These are phyloP conservation scores for Daphne laureola DNA, from an alignment of 441 rosid species.

Conservation along the genomic window DNA sequence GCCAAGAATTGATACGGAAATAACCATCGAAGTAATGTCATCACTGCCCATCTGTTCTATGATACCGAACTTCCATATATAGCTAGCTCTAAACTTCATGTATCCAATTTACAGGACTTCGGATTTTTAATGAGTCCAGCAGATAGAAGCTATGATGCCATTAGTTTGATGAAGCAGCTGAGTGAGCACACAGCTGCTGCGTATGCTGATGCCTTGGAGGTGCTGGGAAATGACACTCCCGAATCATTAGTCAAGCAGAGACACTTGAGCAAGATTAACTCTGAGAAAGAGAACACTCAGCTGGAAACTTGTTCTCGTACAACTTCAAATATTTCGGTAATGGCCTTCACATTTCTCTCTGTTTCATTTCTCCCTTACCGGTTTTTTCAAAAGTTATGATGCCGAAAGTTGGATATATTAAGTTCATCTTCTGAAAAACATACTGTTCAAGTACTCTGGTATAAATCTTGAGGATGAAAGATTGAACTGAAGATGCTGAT, in stretches of 20 bases:
- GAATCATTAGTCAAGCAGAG: conserved; percentile 46
- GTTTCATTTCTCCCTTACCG: no score
- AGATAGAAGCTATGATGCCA: conserved; percentile 86
- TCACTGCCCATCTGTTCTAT: not conserved
- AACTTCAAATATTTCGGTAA: conserved; percentile 41
- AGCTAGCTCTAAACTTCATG: no score
- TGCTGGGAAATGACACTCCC: conserved; percentile 72
- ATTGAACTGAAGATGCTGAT: not conserved
- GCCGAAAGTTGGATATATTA: no score
- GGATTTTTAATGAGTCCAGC: conserved; percentile 84
- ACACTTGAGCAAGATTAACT: conserved; percentile 19
- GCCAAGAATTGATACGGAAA: conserved; percentile 73
- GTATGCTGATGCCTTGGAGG: conserved; percentile 87
- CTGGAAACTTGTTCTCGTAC: conserved; percentile 32
- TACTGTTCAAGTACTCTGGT: no score
- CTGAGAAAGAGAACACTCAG: conserved; percentile 37
- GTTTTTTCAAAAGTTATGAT: no score
- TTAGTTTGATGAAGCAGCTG: conserved; percentile 85
- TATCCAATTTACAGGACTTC: conserved; percentile 53
- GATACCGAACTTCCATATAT: no score
- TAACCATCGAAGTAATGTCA: conserved; percentile 71
- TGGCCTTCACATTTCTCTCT: no score
- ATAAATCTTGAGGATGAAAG: no score
- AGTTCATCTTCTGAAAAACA: no score
- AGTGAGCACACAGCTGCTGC: conserved; percentile 81